These are phyloP conservation scores for Vitis amurensis DNA, from an alignment of 164 flowering plant species.

Conservation along the genomic window DNA sequence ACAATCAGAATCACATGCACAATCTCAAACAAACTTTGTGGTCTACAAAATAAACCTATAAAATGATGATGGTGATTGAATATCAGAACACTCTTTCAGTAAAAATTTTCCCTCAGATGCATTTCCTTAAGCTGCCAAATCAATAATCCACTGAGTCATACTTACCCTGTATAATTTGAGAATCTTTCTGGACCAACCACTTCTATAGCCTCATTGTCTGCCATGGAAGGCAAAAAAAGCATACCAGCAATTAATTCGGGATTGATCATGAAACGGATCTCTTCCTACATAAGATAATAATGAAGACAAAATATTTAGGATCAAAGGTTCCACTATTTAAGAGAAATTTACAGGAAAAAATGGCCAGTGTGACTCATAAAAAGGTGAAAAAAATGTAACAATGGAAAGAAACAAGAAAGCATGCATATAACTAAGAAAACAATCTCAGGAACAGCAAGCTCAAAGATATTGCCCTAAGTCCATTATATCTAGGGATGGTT, in stretches of 20 bases:
- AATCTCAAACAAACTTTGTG: too few relatives aligned
- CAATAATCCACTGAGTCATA: background rate
- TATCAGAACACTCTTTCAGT: too few relatives aligned
- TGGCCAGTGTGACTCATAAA: background rate
- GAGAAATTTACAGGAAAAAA: background rate
- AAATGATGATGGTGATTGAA: too few relatives aligned
- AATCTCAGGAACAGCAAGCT: background rate
- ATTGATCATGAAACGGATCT: constrained; percentile 94
- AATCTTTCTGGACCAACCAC: constrained; percentile 88
- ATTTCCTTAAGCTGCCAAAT: background rate
- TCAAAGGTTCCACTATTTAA: background rate
- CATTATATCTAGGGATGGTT: too few relatives aligned
- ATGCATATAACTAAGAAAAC: background rate
- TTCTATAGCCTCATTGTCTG: constrained; percentile 89
- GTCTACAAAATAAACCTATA: too few relatives aligned
- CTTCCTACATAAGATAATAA: constrained; percentile 58
- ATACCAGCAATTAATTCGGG: constrained; percentile 89
- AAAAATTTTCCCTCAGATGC: too few relatives aligned
- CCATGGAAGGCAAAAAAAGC: constrained; percentile 89
- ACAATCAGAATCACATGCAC: too few relatives aligned
- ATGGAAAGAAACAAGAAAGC: background rate
- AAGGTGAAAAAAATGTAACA: too few relatives aligned
- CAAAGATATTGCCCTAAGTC: too few relatives aligned
- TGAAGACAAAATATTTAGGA: background rate
- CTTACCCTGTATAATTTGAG: constrained; percentile 82